Percentiles rank a stretch among this genome's conserved stretches.
Conservation (phyloP, 2,329 filamentous ascomycete genomes). For the Chrysoporthe austroafricana region DNA sequence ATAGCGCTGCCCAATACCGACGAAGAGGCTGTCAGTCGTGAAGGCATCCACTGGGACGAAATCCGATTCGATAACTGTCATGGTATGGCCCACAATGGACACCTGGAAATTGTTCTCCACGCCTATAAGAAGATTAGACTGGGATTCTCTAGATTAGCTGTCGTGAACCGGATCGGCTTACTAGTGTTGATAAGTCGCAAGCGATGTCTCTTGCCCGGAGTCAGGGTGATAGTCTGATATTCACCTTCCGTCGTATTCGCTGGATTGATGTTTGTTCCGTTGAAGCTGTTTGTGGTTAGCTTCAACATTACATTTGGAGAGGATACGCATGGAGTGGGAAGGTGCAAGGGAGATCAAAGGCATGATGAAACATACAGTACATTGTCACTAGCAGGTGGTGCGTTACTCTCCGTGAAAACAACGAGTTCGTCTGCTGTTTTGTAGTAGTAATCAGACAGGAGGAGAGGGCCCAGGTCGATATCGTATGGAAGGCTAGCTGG, state of each 20-base stretch:
- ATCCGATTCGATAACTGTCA: constrained; percentile 57
- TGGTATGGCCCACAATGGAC: constrained; percentile 51
- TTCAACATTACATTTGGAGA: background rate
- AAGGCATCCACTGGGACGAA: constrained; percentile 56
- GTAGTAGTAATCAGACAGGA: constrained; percentile 57
- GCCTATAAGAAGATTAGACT: constrained; percentile 4
- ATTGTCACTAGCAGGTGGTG: constrained; percentile 42
- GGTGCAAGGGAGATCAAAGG: background rate
- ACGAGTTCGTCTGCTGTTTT: constrained; percentile 36
- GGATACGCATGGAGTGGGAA: background rate
- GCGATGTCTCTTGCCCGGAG: constrained; percentile 51
- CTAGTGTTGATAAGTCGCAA: constrained; percentile 54
- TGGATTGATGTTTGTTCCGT: constrained; percentile 45
- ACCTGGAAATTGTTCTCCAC: constrained; percentile 35
- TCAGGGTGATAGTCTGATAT: constrained; percentile 42
- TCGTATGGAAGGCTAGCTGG: constrained; percentile 54
- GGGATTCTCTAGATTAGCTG: background rate
- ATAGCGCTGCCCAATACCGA: constrained; percentile 53
- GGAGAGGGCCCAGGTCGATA: constrained; percentile 53
- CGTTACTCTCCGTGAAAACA: constrained; percentile 30
- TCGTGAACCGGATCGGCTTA: background rate
- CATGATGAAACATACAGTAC: constrained; percentile 34
- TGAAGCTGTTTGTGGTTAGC: constrained; percentile 36
- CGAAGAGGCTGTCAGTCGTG: constrained; percentile 50
- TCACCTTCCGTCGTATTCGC: constrained; percentile 36